Evolutionary conservation across 129 eudicot genomes (phyloP).

Genomic region (Erigeron canadensis): DNA sequence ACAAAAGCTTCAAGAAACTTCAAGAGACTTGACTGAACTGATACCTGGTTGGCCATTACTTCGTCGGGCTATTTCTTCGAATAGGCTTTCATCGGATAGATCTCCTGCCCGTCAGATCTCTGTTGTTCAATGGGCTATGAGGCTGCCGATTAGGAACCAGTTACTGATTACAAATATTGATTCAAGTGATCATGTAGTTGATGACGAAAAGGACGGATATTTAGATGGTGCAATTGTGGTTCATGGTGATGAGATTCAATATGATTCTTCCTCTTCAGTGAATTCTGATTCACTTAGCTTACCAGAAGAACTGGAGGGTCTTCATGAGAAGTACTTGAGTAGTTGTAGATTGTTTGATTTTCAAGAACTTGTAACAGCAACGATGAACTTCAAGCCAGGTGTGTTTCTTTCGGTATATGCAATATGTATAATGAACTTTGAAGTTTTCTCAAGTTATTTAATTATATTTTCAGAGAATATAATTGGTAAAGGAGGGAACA

Average conservation of each 20-base stretch:
- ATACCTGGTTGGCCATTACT: conserved; percentile 89
- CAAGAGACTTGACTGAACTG: conserved; percentile 50
- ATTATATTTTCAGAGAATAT: conserved; percentile 55
- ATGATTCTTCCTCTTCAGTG: conserved; percentile 35
- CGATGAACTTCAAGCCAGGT: conserved; percentile 79
- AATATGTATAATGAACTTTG: not conserved
- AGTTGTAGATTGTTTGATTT: conserved; percentile 70
- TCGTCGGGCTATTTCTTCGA: conserved; percentile 52
- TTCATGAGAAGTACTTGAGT: conserved; percentile 72
- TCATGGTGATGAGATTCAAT: conserved; percentile 26
- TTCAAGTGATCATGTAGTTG: conserved; percentile 3
- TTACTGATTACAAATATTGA: conserved; percentile 41
- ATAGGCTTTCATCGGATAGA: conserved; percentile 25
- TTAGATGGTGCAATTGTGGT: conserved; percentile 64
- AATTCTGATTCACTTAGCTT: conserved; percentile 31
- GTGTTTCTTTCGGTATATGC: conserved; percentile 21
- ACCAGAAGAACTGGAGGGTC: conserved; percentile 68
- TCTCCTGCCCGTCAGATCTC: conserved; percentile 49
- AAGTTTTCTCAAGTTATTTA: not conserved
- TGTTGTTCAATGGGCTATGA: conserved; percentile 86
- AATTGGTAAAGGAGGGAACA: conserved; percentile 93
- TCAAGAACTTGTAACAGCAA: conserved; percentile 69
- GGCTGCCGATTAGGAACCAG: conserved; percentile 52
- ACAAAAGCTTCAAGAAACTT: conserved; percentile 38
- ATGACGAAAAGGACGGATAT: conserved; percentile 20